These are phyloP conservation scores for Psophocarpus tetragonolobus DNA, from an alignment of 306 rosid species.

Conservation along the genomic window DNA sequence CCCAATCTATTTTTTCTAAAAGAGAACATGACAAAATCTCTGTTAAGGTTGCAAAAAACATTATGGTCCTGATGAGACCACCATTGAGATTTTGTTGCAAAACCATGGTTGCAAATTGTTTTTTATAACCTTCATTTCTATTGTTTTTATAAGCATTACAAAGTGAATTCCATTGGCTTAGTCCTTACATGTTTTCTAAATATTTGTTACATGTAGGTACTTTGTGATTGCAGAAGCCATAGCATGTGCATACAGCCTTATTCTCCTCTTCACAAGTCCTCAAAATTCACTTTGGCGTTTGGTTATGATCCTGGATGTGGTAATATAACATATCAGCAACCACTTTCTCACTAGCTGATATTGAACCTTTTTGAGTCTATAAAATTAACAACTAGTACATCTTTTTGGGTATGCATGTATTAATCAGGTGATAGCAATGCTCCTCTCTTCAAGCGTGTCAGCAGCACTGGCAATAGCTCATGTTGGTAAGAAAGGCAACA, in stretches of 20 bases:
- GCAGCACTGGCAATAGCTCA: constrained; percentile 53
- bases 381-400: background rate
- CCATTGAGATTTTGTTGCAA: too few relatives aligned
- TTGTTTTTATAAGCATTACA: background rate
- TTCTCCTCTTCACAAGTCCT: constrained; percentile 20
- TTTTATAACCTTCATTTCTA: too few relatives aligned
- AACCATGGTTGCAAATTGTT: too few relatives aligned
- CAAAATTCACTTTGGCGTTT: constrained; percentile 25
- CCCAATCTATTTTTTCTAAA: background rate
- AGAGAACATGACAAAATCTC: background rate
- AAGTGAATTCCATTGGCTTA: background rate
- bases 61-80: too few relatives aligned
- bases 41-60: too few relatives aligned
- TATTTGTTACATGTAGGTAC: constrained; percentile 7
- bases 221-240: constrained; percentile 38
- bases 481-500: constrained; percentile 65
- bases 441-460: constrained; percentile 54
- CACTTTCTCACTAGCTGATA: too few relatives aligned
- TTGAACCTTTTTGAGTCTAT: background rate
- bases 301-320: constrained; percentile 30
- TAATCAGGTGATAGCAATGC: constrained; percentile 42
- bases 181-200: background rate
- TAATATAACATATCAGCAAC: background rate
- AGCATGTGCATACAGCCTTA: constrained; percentile 35
- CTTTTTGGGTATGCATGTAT: too few relatives aligned